Evolutionary conservation across 2,329 filamentous ascomycete genomes (phyloP).

Genomic region (Ramularia endophylla): DNA sequence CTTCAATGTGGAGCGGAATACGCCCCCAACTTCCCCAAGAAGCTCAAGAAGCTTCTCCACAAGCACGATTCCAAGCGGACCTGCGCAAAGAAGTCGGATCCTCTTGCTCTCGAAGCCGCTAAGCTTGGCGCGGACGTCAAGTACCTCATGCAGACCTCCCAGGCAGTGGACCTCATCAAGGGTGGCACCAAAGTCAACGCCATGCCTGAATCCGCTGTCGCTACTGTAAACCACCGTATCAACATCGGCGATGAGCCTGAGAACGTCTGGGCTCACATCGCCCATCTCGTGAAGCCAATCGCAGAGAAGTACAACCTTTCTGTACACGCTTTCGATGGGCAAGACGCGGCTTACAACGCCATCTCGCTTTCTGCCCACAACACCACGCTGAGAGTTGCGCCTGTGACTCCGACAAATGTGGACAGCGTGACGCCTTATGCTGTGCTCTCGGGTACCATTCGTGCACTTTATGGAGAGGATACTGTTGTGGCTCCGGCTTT

Average conservation of each 20-base stretch:
- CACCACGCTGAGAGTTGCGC: conserved; percentile 28
- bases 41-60: conserved; percentile 29
- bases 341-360: conserved; percentile 29
- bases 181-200: conserved; percentile 56
- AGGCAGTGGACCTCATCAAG: conserved; percentile 49
- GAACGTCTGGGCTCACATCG: conserved; percentile 41
- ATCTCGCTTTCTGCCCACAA: conserved; percentile 25
- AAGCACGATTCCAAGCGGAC: conserved; percentile 24
- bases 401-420: conserved; percentile 32
- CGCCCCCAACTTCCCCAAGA: conserved; percentile 43
- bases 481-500: conserved; percentile 32
- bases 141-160: conserved; percentile 53
- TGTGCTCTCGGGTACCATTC: conserved; percentile 38
- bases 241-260: conserved; percentile 49
- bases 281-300: conserved; percentile 42
- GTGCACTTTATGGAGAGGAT: conserved; percentile 39
- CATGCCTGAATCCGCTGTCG: conserved; percentile 49
- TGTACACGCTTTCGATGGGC: conserved; percentile 44
- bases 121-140: conserved; percentile 39
- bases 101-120: conserved; percentile 30
- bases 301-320: conserved; percentile 45
- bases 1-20: conserved; percentile 55
- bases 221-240: conserved; percentile 52
- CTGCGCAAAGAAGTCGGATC: conserved; percentile 35
- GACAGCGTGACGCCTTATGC: conserved; percentile 27